phyloP scores from a whole-genome alignment of 306 rosid species.

The Lupinus albus region DNA sequence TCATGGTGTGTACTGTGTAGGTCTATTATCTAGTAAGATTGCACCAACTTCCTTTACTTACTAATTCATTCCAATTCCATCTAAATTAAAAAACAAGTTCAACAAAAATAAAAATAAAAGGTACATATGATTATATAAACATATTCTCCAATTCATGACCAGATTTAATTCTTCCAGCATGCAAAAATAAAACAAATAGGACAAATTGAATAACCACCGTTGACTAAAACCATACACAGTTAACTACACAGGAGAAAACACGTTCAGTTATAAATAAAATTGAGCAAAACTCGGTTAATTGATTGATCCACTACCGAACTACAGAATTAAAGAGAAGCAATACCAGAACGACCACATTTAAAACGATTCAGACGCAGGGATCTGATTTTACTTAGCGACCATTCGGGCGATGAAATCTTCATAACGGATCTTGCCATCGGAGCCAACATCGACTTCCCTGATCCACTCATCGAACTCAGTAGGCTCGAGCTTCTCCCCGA shows the following conservation, averaged over 20 bases:
- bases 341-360: background rate
- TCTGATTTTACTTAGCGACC: conserved; percentile 80
- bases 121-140: conserved; percentile 22
- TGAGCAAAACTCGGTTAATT: conserved; percentile 36
- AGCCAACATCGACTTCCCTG: conserved; percentile 87
- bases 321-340: conserved; percentile 40
- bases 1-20: background rate
- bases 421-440: conserved; percentile 93
- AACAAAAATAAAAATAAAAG: background rate
- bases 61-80: background rate
- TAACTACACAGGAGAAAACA: conserved; percentile 45
- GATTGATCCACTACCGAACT: conserved; percentile 30
- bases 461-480: conserved; percentile 98
- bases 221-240: conserved; percentile 44
- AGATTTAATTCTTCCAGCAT: conserved; percentile 26
- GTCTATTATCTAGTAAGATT: background rate
- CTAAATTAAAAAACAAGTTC: background rate
- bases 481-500: conserved; percentile 96
- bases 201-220: conserved; percentile 32
- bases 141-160: conserved; percentile 7
- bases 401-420: conserved; percentile 95
- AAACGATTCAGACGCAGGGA: conserved; percentile 13
- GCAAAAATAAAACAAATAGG: conserved; percentile 10
- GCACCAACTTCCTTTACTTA: background rate
- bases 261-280: background rate